Conservation (phyloP, 148 eudicot genomes). For the Silene latifolia region DNA sequence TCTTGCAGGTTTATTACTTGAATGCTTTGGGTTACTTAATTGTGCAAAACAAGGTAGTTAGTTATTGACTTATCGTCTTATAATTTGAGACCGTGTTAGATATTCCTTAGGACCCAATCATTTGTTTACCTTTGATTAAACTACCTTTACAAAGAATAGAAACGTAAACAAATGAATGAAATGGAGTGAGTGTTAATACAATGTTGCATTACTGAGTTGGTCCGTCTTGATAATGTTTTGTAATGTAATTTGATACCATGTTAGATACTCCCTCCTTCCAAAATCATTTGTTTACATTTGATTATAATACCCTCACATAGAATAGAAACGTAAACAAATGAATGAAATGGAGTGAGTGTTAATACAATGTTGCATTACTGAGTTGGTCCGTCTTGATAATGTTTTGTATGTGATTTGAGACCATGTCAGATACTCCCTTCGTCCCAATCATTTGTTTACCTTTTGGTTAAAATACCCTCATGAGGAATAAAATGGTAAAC, state of each 20-base stretch:
- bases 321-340: too few species aligned
- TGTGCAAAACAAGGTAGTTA: conserved; percentile 40
- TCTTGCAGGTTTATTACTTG: conserved; percentile 43
- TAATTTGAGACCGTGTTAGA: neutral
- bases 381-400: neutral
- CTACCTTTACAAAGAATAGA: too few species aligned
- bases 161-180: neutral
- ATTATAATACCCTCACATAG: too few species aligned
- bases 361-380: neutral
- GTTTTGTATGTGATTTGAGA: neutral
- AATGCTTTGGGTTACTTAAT: conserved; percentile 19
- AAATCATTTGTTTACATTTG: too few species aligned
- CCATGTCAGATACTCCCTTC: neutral
- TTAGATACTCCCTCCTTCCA: too few species aligned
- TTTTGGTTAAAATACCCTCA: too few species aligned
- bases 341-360: neutral
- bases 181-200: neutral
- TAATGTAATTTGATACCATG: conserved; percentile 3
- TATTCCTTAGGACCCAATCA: too few species aligned
- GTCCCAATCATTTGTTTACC: too few species aligned
- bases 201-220: neutral
- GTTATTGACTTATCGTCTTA: neutral
- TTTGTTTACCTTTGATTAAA: too few species aligned
- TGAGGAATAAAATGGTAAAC: too few species aligned
- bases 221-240: too few species aligned